Evolutionary conservation across 2,329 filamentous ascomycete species (phyloP).

Genomic region (Tolypocladium inflatum): DNA sequence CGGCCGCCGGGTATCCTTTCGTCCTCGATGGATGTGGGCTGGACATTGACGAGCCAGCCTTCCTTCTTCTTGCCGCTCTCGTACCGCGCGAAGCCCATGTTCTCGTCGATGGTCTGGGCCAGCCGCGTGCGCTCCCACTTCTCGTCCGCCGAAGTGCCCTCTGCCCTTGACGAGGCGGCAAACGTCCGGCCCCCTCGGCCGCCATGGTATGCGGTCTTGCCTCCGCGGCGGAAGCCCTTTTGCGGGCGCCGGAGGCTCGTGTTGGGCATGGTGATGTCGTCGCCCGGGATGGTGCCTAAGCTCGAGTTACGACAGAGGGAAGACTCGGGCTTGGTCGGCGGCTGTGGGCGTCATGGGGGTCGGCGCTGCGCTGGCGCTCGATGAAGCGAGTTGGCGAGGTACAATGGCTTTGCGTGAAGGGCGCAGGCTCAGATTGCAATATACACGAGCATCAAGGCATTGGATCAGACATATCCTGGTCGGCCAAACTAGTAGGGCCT

Average conservation of each 20-base stretch:
- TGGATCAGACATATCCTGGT: not conserved
- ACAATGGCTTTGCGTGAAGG: not conserved
- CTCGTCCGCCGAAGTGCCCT: conserved; percentile 87
- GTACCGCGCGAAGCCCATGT: conserved; percentile 87
- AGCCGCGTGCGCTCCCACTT: conserved; percentile 78
- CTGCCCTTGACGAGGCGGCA: conserved; percentile 65
- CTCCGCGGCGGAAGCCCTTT: conserved; percentile 59
- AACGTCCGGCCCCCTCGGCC: conserved; percentile 63
- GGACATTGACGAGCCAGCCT: conserved; percentile 94
- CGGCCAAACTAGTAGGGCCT: not conserved
- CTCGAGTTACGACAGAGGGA: conserved; percentile 8
- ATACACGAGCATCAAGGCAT: not conserved
- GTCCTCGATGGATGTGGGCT: conserved; percentile 81
- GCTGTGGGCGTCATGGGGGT: conserved; percentile 9
- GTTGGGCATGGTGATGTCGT: conserved; percentile 41
- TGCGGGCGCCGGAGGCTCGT: conserved; percentile 50
- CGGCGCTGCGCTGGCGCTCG: not conserved
- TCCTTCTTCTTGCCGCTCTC: conserved; percentile 74
- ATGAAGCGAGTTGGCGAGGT: not conserved
- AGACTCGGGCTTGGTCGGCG: conserved; percentile 8
- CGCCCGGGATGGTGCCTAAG: not conserved
- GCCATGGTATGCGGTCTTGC: conserved; percentile 63
- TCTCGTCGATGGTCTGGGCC: conserved; percentile 84
- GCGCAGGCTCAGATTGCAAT: not conserved
- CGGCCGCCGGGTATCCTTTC: conserved; percentile 74